Evolutionary conservation across 106 monocot genomes (phyloP).

Genomic region (Allium fistulosum): DNA sequence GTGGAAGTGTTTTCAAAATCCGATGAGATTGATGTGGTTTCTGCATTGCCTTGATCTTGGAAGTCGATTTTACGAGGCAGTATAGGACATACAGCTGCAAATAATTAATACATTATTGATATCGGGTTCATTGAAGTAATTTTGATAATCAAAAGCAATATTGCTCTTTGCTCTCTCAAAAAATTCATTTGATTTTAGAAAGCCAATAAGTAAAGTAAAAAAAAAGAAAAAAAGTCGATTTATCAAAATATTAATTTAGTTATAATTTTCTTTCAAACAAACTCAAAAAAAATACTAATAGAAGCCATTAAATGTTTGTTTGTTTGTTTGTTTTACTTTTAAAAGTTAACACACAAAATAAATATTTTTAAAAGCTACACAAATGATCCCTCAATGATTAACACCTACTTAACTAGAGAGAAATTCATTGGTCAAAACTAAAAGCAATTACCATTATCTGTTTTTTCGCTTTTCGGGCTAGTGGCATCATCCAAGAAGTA

Average conservation of each 20-base stretch:
- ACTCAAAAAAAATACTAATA: too few species aligned
- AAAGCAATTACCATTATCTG: slow-evolving; percentile 26
- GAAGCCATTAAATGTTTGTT: too few species aligned
- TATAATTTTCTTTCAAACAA: too few species aligned
- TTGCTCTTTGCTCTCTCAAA: too few species aligned
- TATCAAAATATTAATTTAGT: too few species aligned
- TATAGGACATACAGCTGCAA: slow-evolving; percentile 14
- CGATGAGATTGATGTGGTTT: slow-evolving; percentile 1
- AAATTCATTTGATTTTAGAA: too few species aligned
- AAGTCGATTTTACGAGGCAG: slow-evolving; percentile 8
- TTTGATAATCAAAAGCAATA: too few species aligned
- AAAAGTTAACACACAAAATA: not conserved
- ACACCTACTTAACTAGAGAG: too few species aligned
- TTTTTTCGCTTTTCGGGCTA: slow-evolving; percentile 19
- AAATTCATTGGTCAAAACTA: too few species aligned
- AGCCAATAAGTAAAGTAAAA: too few species aligned
- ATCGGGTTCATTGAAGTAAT: too few species aligned
- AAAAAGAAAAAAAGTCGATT: too few species aligned
- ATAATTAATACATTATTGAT: not conserved
- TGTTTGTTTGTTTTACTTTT: not conserved
- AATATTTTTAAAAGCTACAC: not conserved
- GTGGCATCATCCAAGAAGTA: slow-evolving; percentile 39
- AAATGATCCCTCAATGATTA: not conserved
- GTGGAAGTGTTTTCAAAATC: slow-evolving; percentile 8
- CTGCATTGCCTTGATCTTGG: slow-evolving; percentile 13